Evolutionary conservation across 768 basidiomycete genomes (phyloP), one percentile per base, ranked within the genome.

Genomic region (Scleroderma citrinum): DNA sequence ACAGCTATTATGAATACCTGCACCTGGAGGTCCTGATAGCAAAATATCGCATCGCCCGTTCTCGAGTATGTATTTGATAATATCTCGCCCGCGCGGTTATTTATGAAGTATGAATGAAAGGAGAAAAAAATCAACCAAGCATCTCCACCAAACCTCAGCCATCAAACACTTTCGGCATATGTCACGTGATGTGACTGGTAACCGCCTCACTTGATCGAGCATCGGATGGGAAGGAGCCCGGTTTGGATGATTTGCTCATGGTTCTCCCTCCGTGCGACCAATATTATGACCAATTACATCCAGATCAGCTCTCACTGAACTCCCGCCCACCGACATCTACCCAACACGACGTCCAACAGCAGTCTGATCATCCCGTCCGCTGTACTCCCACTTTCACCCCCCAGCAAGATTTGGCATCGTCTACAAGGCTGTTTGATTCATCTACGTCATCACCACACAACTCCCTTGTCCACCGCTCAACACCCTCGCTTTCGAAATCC

Each of bases 201-300:
- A n/a, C n/a, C n/a, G n/a, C n/a, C n/a, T n/a, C n/a, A n/a, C n/a
- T n/a, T n/a, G n/a, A n/a, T n/a, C n/a, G n/a, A n/a, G n/a, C n/a
- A n/a, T n/a, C n/a, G n/a, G n/a, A n/a, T n/a, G n/a, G n/a, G n/a
- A n/a, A n/a, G n/a, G n/a, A n/a, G n/a, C n/a, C n/a, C n/a, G n/a
- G n/a, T n/a, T n/a, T n/a, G n/a, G n/a, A n/a, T 40, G 19, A 40
- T 14, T 2, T 20, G 19, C 19, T 21, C 39, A 21, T 14, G 10
- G 14, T 40, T 14, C 56, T 52, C 37, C 63, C 37, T 63, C 62
- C 14, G 60, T 63, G 58, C 58, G 59, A 17, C 21, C 39, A 40
- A 23, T 40, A 40, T 21, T 66, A 68, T 48, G 52, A 47, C 56
- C 54, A 50, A 43, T 52, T 42, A 47, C 66, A 61, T 52, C 23